Evolutionary conservation across 148 eudicot species (phyloP), one percentile per base, ranked within the genome.

Genomic region (Tetragonia tetragonoides): DNA sequence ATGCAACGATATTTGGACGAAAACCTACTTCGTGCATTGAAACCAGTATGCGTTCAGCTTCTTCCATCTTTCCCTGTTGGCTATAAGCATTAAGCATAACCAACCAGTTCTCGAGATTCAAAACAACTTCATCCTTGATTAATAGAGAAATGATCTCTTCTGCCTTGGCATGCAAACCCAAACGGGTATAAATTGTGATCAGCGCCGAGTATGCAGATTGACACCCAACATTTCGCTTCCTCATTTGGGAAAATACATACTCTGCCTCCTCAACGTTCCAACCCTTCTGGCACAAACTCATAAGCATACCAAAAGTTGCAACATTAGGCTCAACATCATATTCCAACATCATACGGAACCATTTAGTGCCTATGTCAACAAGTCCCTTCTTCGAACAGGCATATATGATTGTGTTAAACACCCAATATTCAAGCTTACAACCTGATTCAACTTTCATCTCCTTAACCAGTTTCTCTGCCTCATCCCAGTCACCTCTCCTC

Each of bases 221-320:
- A 49, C 99, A 95, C 34, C 67, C 78, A 60, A 93, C 60, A 61
- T 78, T 70, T 53, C 84, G 80, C 46, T 76, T 81, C 83, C 93
- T 90, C 99, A 95, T 91, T 3, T 77, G 34, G 38, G 85, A 88
- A 77, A 95, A 95, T 7, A 89, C 79, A 82, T 86, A 93, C 83
- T 91, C 91, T 1, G 97, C 95, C 83, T 95, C 94, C 82, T 90
- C 85, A 60, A 90, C 83, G 79, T 77, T 87, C 88, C 90, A 83
- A 72, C 91, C 87, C 86, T 88, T 95, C 81, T 87, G 92, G 78
- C 84, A 93, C 65, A 95, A 84, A 82, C 89, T 81, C 99, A 95
- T 90, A 20, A 95, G 80, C 97, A 95, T 95, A 16, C 99, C 99
- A 67, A 93, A 90, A 40, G 99, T 95, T 56, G 99, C 99, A 81